Conservation (phyloP, 2,329 filamentous ascomycete genomes). For the Setomelanomma holmii region DNA sequence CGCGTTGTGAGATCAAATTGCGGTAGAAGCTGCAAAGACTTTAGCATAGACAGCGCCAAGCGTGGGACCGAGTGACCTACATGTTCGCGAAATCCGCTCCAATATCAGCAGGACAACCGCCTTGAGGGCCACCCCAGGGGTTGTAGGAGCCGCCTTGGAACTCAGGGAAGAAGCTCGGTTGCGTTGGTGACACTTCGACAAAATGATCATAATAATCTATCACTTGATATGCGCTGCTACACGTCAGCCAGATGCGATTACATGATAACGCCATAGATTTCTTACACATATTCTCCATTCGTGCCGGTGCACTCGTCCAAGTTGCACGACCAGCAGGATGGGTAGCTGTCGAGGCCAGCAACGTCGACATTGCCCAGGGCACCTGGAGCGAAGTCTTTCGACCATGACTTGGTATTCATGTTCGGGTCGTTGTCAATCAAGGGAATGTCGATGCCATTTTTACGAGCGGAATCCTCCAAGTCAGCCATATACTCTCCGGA, state of each 20-base stretch:
- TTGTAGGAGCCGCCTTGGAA: conserved; percentile 68
- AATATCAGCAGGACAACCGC: conserved; percentile 61
- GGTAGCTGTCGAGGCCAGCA: conserved; percentile 61
- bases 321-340: conserved; percentile 68
- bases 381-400: conserved; percentile 62
- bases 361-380: conserved; percentile 63
- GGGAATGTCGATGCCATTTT: conserved; percentile 65
- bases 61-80: conserved; percentile 1
- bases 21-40: conserved; percentile 61
- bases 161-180: conserved; percentile 65
- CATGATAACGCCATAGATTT: not conserved
- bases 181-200: conserved; percentile 50
- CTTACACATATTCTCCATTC: conserved; percentile 56
- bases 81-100: conserved; percentile 68
- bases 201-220: conserved; percentile 59
- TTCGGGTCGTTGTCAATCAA: conserved; percentile 67
- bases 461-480: conserved; percentile 61
- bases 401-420: conserved; percentile 65
- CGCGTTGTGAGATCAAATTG: conserved; percentile 65
- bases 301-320: conserved; percentile 66
- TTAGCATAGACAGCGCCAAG: not conserved
- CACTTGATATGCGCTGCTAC: conserved; percentile 58
- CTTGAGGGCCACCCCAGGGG: conserved; percentile 67
- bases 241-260: not conserved
- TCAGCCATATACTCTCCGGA: conserved; percentile 65